phyloP scores from a whole-genome alignment of 192 early-diverging fungal species.

The Podila epigama region DNA sequence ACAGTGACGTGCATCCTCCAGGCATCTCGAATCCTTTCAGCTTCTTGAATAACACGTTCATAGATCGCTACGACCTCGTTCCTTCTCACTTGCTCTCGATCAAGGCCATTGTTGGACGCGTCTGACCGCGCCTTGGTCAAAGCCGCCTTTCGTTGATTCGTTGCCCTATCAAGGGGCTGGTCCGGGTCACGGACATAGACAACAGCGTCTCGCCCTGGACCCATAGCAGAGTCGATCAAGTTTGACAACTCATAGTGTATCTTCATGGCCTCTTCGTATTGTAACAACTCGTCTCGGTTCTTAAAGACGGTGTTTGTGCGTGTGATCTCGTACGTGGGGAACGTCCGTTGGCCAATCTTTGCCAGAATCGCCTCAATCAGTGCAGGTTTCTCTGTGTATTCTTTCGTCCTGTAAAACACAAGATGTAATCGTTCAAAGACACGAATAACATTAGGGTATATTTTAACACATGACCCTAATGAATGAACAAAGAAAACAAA shows the following conservation, averaged over 20 bases:
- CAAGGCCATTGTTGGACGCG: background rate
- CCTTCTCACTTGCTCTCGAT: conserved; percentile 20
- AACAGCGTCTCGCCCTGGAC: conserved; percentile 6
- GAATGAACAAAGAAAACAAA: background rate
- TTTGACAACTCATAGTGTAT: conserved; percentile 31
- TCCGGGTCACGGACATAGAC: conserved; percentile 32
- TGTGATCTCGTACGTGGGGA: conserved; percentile 48
- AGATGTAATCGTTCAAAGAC: conserved; percentile 54
- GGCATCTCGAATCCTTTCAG: conserved; percentile 20
- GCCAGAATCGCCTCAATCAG: conserved; percentile 52
- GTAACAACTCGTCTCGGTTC: conserved; percentile 38
- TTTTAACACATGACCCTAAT: conserved; percentile 51
- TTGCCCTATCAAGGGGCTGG: background rate
- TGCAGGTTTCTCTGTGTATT: conserved; percentile 16
- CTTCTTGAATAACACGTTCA: conserved; percentile 35
- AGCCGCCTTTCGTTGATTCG: background rate
- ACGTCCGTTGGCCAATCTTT: conserved; percentile 46
- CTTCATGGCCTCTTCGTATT: conserved; percentile 54
- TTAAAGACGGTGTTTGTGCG: conserved; percentile 44
- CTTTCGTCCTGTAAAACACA: conserved; percentile 47
- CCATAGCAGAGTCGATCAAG: conserved; percentile 29
- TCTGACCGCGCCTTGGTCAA: background rate
- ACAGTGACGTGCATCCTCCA: conserved; percentile 35
- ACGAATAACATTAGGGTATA: conserved; percentile 26
- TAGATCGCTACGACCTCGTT: conserved; percentile 36